Evolutionary conservation across 106 monocot genomes (phyloP), one percentile per base, ranked within the genome.

Genomic region (Acorus calamus): DNA sequence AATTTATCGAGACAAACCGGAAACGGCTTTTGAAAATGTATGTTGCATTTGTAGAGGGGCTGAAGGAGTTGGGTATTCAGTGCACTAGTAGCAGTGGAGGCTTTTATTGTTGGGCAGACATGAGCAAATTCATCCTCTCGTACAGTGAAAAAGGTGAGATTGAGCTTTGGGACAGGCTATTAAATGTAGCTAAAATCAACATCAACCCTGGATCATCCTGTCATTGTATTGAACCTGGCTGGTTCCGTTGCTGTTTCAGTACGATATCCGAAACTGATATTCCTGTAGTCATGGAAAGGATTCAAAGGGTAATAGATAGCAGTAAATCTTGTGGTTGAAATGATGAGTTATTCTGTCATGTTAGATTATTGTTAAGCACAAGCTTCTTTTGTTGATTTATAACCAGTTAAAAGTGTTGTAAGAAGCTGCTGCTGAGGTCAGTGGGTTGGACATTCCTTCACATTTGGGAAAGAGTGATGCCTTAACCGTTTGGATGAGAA

Each of bases 211-310:
- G 92, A 49, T 83, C 85, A 28, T 73, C 79, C 43, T 98, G 88
- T 58, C 98, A 92, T 74, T 98, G 98, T 57, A 92, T 92, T 44
- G 98, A 98, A 66, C 91, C 85, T 53, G 98, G 98, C 53, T 98
- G 98, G 98, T 98, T 98, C 56, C 70, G 92, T 7, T 79, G 62
- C 56, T 92, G 91, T 73, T 98, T 98, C 54, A 72, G 88, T 0
- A 81, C 83, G 50, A 59, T 92, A 57, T 70, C 67, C 3, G 85
- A 88, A 72, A 50, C 68, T 4, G 98, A 98, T 70, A 66, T 98
- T 59, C 78, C 92, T 7, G 54, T 92, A 56, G 91, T 98, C n/a
- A 78, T 98, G 83, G 73, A 86, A 56, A 83, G 98, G 68, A 66
- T 98, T 42, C 77, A 72, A 42, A 78, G 68, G 69, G 80, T 86